These are phyloP conservation scores for Cydonia oblonga DNA, from an alignment of 331 rosid species.

Conservation along the genomic window DNA sequence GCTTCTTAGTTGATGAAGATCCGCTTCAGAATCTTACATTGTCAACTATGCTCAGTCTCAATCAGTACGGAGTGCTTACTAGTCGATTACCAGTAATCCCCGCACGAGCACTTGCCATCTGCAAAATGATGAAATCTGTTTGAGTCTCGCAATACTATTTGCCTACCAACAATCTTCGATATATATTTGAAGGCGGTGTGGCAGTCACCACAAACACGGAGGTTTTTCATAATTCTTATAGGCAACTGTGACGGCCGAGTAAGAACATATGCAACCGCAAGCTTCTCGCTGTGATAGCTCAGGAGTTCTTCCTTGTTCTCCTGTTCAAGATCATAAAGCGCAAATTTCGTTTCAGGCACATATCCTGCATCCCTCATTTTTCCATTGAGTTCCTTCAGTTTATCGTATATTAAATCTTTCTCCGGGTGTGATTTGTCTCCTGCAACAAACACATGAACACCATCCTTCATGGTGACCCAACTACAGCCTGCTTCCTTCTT, in stretches of 20 bases:
- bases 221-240: constrained; percentile 88
- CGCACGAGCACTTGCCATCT: constrained; percentile 74
- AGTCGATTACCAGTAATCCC: constrained; percentile 65
- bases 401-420: constrained; percentile 50
- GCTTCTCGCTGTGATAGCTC: constrained; percentile 80
- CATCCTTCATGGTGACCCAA: constrained; percentile 92
- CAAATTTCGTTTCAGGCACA: constrained; percentile 71
- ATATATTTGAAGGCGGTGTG: constrained; percentile 79
- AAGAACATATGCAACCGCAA: constrained; percentile 84
- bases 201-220: constrained; percentile 90
- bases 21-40: neutral
- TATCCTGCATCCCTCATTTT: constrained; percentile 77
- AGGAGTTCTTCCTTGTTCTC: constrained; percentile 81
- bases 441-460: constrained; percentile 77
- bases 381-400: constrained; percentile 48
- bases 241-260: constrained; percentile 61
- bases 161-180: constrained; percentile 62
- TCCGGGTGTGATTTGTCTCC: constrained; percentile 78
- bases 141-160: constrained; percentile 65
- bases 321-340: constrained; percentile 67
- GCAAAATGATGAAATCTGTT: constrained; percentile 83
- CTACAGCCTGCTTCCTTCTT: constrained; percentile 91
- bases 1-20: neutral
- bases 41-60: constrained; percentile 6
- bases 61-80: neutral